phyloP scores from a whole-genome alignment of 805 yeast species.

The Clavispora asparagi region DNA sequence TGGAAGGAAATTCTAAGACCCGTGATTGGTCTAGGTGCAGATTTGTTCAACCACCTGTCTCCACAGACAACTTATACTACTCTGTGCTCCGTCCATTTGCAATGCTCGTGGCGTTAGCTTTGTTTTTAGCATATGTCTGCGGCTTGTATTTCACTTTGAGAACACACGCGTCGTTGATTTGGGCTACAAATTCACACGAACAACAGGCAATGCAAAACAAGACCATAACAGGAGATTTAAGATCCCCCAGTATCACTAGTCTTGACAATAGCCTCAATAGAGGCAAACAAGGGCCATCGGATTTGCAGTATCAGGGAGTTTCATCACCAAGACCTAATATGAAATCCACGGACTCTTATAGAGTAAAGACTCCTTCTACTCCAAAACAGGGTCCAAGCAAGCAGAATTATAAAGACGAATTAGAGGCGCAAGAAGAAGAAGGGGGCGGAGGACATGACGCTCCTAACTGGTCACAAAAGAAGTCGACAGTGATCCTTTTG shows the following conservation, averaged over 20 bases:
- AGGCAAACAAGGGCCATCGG: not conserved
- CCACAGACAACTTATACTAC: conserved; percentile 61
- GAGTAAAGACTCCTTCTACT: not conserved
- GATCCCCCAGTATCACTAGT: conserved; percentile 38
- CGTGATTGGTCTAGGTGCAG: conserved; percentile 64
- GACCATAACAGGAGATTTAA: conserved; percentile 19
- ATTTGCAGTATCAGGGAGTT: not conserved
- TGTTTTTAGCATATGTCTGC: conserved; percentile 78
- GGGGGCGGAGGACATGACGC: conserved; percentile 82
- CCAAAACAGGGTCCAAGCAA: conserved; percentile 1
- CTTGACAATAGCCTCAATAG: conserved; percentile 12
- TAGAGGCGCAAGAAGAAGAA: conserved; percentile 21
- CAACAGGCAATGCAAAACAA: conserved; percentile 15
- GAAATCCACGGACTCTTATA: not conserved
- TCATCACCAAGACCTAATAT: not conserved
- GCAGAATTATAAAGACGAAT: not conserved
- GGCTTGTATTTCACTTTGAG: conserved; percentile 91
- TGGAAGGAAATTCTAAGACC: not conserved
- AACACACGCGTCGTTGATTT: conserved; percentile 94
- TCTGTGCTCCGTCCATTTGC: conserved; percentile 78
- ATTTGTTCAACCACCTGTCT: conserved; percentile 71
- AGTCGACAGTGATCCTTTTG: conserved; percentile 76
- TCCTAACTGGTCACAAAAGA: conserved; percentile 90
- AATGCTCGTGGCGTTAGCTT: conserved; percentile 67
- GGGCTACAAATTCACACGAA: conserved; percentile 58